Conservation (phyloP, 257 asterid species). For the Capsicum baccatum region DNA sequence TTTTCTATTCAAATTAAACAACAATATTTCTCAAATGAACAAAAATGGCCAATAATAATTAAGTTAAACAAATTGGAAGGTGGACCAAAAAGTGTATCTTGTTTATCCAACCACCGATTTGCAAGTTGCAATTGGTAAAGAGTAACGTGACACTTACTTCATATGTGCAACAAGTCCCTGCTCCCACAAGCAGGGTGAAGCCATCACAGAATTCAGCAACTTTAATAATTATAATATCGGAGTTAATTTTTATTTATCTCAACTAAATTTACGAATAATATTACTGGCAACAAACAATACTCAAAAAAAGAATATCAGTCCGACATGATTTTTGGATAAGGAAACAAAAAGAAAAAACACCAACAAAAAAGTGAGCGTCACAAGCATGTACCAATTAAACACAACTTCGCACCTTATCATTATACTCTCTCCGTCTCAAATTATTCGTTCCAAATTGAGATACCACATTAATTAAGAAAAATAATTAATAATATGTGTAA, state of each 20-base stretch:
- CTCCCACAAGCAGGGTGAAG: neutral
- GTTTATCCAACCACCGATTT: constrained; percentile 22
- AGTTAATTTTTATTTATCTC: too few relatives aligned
- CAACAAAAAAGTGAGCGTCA: neutral
- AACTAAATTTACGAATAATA: neutral
- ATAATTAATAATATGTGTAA: too few relatives aligned
- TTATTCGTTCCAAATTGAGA: too few relatives aligned
- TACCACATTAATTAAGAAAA: too few relatives aligned
- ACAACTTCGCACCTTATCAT: neutral
- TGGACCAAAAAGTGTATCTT: constrained; percentile 3
- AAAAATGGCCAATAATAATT: neutral
- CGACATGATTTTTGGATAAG: neutral
- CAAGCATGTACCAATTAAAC: neutral
- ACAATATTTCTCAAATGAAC: neutral
- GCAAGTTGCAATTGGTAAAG: constrained; percentile 22
- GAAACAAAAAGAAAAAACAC: neutral
- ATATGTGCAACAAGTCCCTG: neutral
- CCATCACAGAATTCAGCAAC: neutral
- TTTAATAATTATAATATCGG: neutral
- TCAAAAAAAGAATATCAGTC: neutral
- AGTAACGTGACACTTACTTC: neutral
- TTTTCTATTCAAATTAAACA: neutral
- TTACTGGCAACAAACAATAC: neutral
- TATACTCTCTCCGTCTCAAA: too few relatives aligned
- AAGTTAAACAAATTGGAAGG: constrained; percentile 10